Conservation (phyloP, 2,329 filamentous ascomycete species). For the Rhynchosporium secalis region DNA sequence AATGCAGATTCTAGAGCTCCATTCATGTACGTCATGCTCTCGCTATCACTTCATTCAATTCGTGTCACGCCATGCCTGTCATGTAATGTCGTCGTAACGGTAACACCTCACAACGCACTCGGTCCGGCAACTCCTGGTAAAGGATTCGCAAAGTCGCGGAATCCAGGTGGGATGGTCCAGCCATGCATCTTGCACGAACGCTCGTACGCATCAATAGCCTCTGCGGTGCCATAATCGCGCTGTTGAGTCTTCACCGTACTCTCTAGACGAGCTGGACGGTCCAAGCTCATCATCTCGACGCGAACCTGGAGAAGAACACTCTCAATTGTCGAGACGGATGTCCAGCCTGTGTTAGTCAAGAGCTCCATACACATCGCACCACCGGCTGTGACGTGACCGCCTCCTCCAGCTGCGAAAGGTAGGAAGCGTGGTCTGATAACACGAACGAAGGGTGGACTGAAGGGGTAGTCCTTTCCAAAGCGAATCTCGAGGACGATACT, state of each 20-base stretch:
- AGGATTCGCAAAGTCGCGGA: slow-evolving; percentile 41
- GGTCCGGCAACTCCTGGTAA: neutral
- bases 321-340: slow-evolving; percentile 70
- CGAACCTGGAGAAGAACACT: slow-evolving; percentile 79
- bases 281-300: slow-evolving; percentile 67
- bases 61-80: no score
- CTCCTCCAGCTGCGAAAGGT: slow-evolving; percentile 69
- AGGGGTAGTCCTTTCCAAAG: slow-evolving; percentile 74
- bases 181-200: slow-evolving; percentile 69
- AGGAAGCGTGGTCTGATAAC: slow-evolving; percentile 80
- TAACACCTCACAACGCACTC: neutral
- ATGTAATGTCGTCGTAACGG: no score
- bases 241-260: slow-evolving; percentile 3
- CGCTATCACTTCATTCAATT: neutral
- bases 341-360: slow-evolving; percentile 82
- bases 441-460: slow-evolving; percentile 80
- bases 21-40: neutral
- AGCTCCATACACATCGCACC: slow-evolving; percentile 85
- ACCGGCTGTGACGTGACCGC: slow-evolving; percentile 81
- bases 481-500: slow-evolving; percentile 81
- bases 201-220: slow-evolving; percentile 73
- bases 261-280: slow-evolving; percentile 70
- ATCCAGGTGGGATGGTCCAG: slow-evolving; percentile 69
- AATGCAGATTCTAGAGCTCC: neutral
- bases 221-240: slow-evolving; percentile 63